Percentiles rank a stretch among this genome's conserved stretches.
phyloP scores from a whole-genome alignment of 164 flowering plant genomes.

The Kalanchoe fedtschenkoi region DNA sequence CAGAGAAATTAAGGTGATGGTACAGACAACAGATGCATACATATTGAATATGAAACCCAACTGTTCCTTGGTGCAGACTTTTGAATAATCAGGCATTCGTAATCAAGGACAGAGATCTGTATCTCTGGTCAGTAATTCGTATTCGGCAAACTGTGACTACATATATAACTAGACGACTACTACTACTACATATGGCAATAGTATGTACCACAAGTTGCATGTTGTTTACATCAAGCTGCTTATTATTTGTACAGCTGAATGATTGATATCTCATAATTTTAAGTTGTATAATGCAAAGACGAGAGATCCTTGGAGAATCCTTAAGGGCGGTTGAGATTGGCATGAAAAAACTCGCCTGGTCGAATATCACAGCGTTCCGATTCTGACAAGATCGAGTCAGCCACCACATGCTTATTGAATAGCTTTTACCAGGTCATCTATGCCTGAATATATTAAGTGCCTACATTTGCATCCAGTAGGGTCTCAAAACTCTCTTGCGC shows the following conservation, averaged over 20 bases:
- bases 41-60: no score
- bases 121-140: no score
- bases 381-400: neutral
- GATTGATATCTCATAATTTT: no score
- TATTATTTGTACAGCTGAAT: no score
- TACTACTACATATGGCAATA: neutral
- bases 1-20: no score
- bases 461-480: neutral
- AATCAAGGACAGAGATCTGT: no score
- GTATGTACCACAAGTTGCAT: neutral
- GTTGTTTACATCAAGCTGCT: neutral
- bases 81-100: no score
- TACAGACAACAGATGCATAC: no score
- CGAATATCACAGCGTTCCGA: neutral
- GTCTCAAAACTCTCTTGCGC: neutral
- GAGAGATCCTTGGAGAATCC: neutral
- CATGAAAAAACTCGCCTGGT: neutral
- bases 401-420: neutral
- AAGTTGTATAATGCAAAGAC: neutral
- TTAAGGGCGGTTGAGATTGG: neutral
- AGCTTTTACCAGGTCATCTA: neutral
- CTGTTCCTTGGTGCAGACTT: no score
- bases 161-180: no score
- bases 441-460: neutral
- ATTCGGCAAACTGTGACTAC: no score